Conservation (phyloP, 139 green algal species). For the Nannochloris sp. region DNA sequence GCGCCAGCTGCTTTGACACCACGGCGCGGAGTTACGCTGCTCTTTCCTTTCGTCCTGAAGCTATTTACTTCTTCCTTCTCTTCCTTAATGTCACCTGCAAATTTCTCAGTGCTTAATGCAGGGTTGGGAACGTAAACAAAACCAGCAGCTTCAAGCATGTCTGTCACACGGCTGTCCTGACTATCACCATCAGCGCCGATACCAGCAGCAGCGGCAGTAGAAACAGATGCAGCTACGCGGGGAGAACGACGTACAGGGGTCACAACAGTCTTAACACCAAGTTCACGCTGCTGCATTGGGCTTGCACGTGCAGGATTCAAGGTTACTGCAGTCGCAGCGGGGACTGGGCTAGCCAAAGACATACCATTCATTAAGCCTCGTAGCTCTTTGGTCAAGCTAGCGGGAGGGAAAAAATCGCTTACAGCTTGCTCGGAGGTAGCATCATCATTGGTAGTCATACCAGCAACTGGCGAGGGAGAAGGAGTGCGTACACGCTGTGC, state of each 20-base stretch:
- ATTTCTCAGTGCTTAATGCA: not conserved
- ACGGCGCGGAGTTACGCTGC: not conserved
- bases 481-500: slow-evolving; percentile 9
- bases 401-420: no score
- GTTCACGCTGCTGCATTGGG: not conserved
- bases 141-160: slow-evolving; percentile 13
- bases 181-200: slow-evolving; percentile 3
- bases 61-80: not conserved
- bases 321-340: not conserved
- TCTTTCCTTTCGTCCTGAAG: not conserved
- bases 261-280: slow-evolving; percentile 9
- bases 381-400: slow-evolving; percentile 21
- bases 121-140: not conserved
- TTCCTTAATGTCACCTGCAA: not conserved
- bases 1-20: not conserved
- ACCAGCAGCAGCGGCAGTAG: no score
- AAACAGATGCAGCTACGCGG: not conserved
- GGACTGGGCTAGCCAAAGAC: not conserved
- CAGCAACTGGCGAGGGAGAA: no score
- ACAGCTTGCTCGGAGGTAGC: no score
- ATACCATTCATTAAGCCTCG: slow-evolving; percentile 13
- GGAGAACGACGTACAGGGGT: slow-evolving; percentile 16
- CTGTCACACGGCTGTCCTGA: not conserved
- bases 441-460: no score
- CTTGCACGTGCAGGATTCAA: not conserved